Conservation (phyloP, 257 asterid genomes). For the Forsythia viridissima region DNA sequence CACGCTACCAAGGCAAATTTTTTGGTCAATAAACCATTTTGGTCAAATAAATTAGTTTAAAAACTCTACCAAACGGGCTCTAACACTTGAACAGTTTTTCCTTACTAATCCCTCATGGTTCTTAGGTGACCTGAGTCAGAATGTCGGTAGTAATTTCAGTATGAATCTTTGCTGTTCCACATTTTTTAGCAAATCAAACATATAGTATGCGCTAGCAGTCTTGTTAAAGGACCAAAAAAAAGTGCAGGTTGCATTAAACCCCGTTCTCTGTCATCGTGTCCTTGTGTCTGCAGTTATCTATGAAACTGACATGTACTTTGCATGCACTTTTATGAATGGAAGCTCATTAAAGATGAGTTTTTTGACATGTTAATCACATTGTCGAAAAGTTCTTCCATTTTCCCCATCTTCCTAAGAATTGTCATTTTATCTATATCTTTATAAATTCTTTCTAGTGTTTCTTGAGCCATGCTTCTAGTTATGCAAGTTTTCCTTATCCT, state of each 20-base stretch:
- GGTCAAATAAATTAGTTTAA: no score
- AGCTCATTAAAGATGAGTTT: background rate
- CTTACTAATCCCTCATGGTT: background rate
- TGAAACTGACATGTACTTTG: background rate
- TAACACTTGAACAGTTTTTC: background rate
- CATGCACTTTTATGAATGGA: background rate
- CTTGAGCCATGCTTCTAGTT: background rate
- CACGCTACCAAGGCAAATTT: no score
- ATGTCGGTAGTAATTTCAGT: background rate
- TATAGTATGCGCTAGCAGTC: background rate
- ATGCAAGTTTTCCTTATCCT: background rate
- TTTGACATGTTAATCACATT: conserved; percentile 4
- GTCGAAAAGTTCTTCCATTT: conserved; percentile 3
- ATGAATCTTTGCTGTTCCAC: background rate
- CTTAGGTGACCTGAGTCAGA: background rate
- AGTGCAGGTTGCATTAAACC: background rate
- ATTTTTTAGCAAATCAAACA: background rate
- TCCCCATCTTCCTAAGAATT: background rate
- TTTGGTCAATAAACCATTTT: no score
- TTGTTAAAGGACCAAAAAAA: background rate
- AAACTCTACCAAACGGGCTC: no score
- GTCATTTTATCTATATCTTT: background rate
- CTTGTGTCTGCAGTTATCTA: background rate
- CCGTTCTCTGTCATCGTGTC: background rate
- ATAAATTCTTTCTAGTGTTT: background rate